Evolutionary conservation across 805 yeast genomes (phyloP).

Genomic region (Kuraishia piskuri): DNA sequence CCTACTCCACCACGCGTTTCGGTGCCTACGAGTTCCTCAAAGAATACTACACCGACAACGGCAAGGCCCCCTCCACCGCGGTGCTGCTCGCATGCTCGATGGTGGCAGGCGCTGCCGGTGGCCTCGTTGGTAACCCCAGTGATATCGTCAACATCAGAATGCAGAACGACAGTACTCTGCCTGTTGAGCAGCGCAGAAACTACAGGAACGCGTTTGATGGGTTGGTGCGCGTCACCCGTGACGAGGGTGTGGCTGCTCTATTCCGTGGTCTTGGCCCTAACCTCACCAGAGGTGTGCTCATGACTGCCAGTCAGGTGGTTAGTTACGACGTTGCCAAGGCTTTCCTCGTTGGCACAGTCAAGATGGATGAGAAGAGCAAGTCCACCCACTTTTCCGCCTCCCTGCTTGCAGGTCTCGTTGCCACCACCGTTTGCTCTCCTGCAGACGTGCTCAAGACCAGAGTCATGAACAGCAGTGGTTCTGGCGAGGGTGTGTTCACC

Average conservation of each 20-base stretch:
- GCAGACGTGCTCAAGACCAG: conserved; percentile 88
- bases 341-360: conserved; percentile 39
- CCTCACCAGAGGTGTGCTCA: conserved; percentile 68
- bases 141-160: conserved; percentile 83
- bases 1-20: conserved; percentile 79
- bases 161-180: conserved; percentile 79
- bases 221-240: conserved; percentile 42
- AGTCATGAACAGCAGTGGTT: conserved; percentile 61
- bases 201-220: conserved; percentile 79
- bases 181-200: conserved; percentile 56
- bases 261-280: conserved; percentile 76
- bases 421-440: conserved; percentile 88
- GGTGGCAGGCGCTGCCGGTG: conserved; percentile 82
- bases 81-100: conserved; percentile 69
- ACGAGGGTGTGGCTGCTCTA: conserved; percentile 53
- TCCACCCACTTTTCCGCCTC: conserved; percentile 75
- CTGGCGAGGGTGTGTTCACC: conserved; percentile 36
- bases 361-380: conserved; percentile 50
- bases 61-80: conserved; percentile 37
- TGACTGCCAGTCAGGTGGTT: conserved; percentile 90
- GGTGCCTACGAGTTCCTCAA: conserved; percentile 79
- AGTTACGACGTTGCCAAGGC: conserved; percentile 73
- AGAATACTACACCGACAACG: conserved; percentile 34
- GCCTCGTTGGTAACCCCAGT: conserved; percentile 80
- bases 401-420: conserved; percentile 75